Conservation (phyloP, 768 basidiomycete genomes). For the Cystobasidiopsis lactophilus region DNA sequence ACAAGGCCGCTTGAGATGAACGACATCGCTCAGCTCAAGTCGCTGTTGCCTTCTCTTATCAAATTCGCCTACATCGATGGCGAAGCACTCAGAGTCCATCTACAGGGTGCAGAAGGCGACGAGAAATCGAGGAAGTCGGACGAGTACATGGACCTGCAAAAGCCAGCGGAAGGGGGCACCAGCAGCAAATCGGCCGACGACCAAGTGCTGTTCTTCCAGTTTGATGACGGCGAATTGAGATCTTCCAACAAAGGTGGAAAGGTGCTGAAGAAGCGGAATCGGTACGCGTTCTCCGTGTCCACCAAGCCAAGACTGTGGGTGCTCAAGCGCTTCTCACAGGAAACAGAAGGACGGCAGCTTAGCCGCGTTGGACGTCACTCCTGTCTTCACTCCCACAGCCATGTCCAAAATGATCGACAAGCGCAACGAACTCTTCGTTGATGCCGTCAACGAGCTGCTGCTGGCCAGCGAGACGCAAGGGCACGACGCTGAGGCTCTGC, state of each 20-base stretch:
- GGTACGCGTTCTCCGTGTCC: neutral
- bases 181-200: conserved; percentile 18
- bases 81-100: conserved; percentile 38
- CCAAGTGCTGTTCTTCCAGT: conserved; percentile 35
- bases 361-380: conserved; percentile 4
- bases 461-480: conserved; percentile 17
- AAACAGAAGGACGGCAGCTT: conserved; percentile 11
- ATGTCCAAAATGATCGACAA: conserved; percentile 46
- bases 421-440: conserved; percentile 41
- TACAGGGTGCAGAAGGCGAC: conserved; percentile 17
- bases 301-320: conserved; percentile 8
- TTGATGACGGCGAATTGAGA: conserved; percentile 29
- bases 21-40: conserved; percentile 70
- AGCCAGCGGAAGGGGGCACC: conserved; percentile 11
- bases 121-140: conserved; percentile 30
- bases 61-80: conserved; percentile 59
- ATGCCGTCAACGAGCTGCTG: conserved; percentile 46
- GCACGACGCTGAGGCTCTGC: conserved; percentile 41
- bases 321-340: neutral
- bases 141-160: conserved; percentile 21
- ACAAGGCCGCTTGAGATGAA: conserved; percentile 57
- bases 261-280: conserved; percentile 4
- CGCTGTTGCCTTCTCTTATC: conserved; percentile 58
- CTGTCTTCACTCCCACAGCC: conserved; percentile 23
- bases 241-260: conserved; percentile 19